Percentiles rank a stretch among this genome's conserved stretches.
Evolutionary conservation across 306 rosid species (phyloP).

Genomic region (Mimosa pudica): DNA sequence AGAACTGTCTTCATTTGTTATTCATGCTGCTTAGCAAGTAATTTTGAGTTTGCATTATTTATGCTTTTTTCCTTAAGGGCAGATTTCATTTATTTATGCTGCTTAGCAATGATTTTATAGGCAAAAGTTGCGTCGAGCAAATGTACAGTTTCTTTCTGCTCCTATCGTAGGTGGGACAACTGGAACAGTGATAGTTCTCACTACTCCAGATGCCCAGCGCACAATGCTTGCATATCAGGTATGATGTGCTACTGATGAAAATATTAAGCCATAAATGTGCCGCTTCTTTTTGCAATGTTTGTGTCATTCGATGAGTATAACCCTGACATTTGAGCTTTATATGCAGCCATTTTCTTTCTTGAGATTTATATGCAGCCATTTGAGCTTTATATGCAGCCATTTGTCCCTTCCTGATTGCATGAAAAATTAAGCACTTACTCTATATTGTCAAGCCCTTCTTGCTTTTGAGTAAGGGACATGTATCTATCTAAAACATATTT

Average conservation of each 20-base stretch:
- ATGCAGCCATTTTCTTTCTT: background rate
- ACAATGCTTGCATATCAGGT: conserved; percentile 99
- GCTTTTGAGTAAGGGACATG: background rate
- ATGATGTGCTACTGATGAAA: conserved; percentile 17
- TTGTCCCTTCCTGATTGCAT: background rate
- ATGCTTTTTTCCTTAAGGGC: conserved; percentile 4
- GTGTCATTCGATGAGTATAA: background rate
- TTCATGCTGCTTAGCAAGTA: background rate
- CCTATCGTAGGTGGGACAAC: conserved; percentile 90
- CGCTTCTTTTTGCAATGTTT: conserved; percentile 19
- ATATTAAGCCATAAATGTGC: conserved; percentile 16
- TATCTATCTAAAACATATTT: background rate
- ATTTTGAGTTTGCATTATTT: background rate
- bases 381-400: background rate
- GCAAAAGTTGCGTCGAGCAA: conserved; percentile 78
- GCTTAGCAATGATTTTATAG: too few relatives aligned
- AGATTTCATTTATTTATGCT: conserved; percentile 17
- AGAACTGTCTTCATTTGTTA: background rate
- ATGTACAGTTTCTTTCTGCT: conserved; percentile 79
- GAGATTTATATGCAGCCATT: background rate
- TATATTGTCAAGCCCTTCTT: background rate
- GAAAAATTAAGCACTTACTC: conserved; percentile 9
- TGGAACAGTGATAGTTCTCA: conserved; percentile 95
- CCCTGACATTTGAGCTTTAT: background rate
- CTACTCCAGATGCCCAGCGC: conserved; percentile 97